These are phyloP conservation scores for Middelhovenomyces tepae DNA, from an alignment of 805 yeast species.

Conservation along the genomic window DNA sequence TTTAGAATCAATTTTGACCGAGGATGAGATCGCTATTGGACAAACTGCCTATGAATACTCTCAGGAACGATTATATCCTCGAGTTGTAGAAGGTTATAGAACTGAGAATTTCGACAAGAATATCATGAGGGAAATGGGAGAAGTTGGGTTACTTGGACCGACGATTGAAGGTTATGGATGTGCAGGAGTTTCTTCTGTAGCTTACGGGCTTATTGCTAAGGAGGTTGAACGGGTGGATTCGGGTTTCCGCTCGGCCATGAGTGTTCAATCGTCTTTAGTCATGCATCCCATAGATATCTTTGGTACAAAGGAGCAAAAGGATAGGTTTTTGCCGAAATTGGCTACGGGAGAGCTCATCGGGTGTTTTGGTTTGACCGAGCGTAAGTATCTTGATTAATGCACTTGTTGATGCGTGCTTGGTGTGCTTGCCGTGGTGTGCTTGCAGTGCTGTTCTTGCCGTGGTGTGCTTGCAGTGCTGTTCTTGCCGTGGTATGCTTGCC, in stretches of 20 bases:
- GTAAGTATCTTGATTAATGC: too few relatives aligned
- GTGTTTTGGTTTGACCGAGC: conserved; percentile 58
- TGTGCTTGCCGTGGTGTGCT: too few relatives aligned
- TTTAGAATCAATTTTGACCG: conserved; percentile 28
- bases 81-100: conserved; percentile 33
- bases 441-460: too few relatives aligned
- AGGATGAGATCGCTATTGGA: conserved; percentile 31
- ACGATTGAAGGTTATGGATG: conserved; percentile 37
- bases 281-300: conserved; percentile 35
- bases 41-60: conserved; percentile 31
- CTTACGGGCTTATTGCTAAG: conserved; percentile 35
- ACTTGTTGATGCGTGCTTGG: too few relatives aligned
- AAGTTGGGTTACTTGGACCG: conserved; percentile 33
- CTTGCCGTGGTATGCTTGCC: too few relatives aligned
- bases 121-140: conserved; percentile 34
- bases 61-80: conserved; percentile 30
- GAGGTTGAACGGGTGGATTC: conserved; percentile 39
- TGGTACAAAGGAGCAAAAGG: conserved; percentile 34
- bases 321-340: conserved; percentile 31
- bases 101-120: conserved; percentile 30
- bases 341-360: conserved; percentile 41
- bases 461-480: too few relatives aligned
- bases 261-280: conserved; percentile 37
- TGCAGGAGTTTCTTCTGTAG: conserved; percentile 35
- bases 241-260: conserved; percentile 36